These are phyloP conservation scores for Phenoliferia sp. DNA, from an alignment of 1,284 basidiomycete species.

Conservation along the genomic window DNA sequence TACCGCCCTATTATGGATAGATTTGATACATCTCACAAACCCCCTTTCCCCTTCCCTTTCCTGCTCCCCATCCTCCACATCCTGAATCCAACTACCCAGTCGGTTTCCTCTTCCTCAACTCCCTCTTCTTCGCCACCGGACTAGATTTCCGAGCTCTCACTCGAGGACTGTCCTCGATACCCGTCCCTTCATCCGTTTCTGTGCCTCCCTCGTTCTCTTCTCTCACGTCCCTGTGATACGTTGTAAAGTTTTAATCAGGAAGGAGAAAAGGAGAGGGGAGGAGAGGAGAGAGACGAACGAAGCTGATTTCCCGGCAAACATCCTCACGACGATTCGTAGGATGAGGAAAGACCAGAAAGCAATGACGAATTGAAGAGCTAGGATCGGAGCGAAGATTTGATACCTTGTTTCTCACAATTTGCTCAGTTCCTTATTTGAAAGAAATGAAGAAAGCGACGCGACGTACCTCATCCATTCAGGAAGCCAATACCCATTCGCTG, in stretches of 20 bases:
- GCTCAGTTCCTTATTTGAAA: background rate
- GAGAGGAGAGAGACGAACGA: background rate
- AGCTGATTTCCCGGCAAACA: conserved; percentile 18
- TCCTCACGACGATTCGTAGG: conserved; percentile 30
- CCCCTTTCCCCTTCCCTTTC: too few relatives aligned
- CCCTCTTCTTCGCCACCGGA: too few relatives aligned
- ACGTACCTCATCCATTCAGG: conserved; percentile 22
- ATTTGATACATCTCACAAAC: too few relatives aligned
- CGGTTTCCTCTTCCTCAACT: too few relatives aligned
- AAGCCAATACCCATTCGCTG: background rate
- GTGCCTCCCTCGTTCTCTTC: background rate
- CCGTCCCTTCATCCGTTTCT: too few relatives aligned
- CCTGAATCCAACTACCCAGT: too few relatives aligned
- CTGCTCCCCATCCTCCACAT: too few relatives aligned
- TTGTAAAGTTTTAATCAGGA: background rate
- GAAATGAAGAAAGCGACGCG: background rate
- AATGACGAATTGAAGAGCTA: conserved; percentile 59
- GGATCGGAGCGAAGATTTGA: conserved; percentile 50
- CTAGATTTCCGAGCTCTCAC: too few relatives aligned
- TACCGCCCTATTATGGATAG: too few relatives aligned
- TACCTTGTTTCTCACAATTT: conserved; percentile 56
- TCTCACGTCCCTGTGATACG: background rate
- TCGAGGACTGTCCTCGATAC: too few relatives aligned
- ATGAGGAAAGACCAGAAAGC: conserved; percentile 18
- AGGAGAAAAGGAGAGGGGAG: background rate